These are phyloP conservation scores for Fusarium sp. DNA, from an alignment of 2,329 filamentous ascomycete genomes.

Conservation along the genomic window DNA sequence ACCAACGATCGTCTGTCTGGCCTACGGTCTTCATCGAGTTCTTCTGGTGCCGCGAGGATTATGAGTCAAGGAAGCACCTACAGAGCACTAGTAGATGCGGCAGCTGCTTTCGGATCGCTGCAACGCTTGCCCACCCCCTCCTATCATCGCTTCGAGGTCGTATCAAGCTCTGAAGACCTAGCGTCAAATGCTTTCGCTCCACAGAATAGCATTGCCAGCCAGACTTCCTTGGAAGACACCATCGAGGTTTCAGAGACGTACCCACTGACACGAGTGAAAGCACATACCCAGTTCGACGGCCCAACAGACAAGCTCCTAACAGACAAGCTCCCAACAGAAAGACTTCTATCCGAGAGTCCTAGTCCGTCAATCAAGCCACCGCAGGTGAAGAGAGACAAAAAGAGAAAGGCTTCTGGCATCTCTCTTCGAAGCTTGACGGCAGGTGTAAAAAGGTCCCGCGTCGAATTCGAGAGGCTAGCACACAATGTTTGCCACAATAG, in stretches of 20 bases:
- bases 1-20: constrained; percentile 46
- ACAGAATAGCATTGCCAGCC: constrained; percentile 4
- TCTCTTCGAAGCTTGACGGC: constrained; percentile 27
- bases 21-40: constrained; percentile 45
- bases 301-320: constrained; percentile 36
- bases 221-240: neutral
- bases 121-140: constrained; percentile 35
- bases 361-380: constrained; percentile 8
- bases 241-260: neutral
- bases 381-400: constrained; percentile 17
- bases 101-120: constrained; percentile 41
- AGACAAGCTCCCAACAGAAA: neutral
- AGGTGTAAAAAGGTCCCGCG: constrained; percentile 40
- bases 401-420: constrained; percentile 31
- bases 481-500: constrained; percentile 43
- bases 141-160: constrained; percentile 44
- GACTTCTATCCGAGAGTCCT: constrained; percentile 24
- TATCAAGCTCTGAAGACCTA: constrained; percentile 43
- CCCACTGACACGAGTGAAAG: neutral
- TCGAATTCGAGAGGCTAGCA: constrained; percentile 44
- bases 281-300: constrained; percentile 42
- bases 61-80: constrained; percentile 28
- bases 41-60: constrained; percentile 16
- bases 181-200: constrained; percentile 19
- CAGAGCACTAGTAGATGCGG: constrained; percentile 42